Percentiles rank a stretch among this genome's conserved stretches.
Evolutionary conservation across 2,329 filamentous ascomycete genomes (phyloP).

Genomic region (Thyridium curvatum): DNA sequence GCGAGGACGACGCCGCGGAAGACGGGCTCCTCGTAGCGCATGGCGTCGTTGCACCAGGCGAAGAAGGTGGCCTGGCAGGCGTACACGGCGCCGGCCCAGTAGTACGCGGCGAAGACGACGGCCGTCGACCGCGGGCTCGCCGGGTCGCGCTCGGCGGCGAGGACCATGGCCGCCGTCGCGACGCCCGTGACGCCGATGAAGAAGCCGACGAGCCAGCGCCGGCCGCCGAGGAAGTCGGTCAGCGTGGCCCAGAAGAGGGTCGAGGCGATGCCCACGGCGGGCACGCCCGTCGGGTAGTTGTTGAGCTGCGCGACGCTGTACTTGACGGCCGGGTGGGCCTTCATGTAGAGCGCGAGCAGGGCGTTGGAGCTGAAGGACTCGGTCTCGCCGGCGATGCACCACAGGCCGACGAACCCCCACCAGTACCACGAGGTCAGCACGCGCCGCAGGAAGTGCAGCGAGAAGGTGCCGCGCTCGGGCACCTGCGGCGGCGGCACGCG

Average conservation of each 20-base stretch:
- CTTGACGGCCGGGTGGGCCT: conserved; percentile 33
- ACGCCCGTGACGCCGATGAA: conserved; percentile 62
- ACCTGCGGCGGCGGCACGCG: conserved; percentile 28
- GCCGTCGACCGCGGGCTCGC: conserved; percentile 34
- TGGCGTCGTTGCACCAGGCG: conserved; percentile 68
- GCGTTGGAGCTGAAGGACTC: conserved; percentile 65
- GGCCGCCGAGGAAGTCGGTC: conserved; percentile 58
- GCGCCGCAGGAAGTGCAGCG: conserved; percentile 41
- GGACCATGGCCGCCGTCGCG: conserved; percentile 54
- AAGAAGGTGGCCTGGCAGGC: conserved; percentile 71
- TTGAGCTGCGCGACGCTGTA: conserved; percentile 46
- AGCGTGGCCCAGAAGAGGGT: conserved; percentile 65
- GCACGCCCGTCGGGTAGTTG: conserved; percentile 50
- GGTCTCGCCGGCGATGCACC: conserved; percentile 65
- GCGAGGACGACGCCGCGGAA: conserved; percentile 62
- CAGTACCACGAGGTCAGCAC: conserved; percentile 56
- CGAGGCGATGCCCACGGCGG: conserved; percentile 49
- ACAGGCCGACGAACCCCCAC: conserved; percentile 61
- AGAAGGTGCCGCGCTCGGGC: conserved; percentile 27
- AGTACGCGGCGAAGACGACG: conserved; percentile 59
- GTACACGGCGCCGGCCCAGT: conserved; percentile 64
- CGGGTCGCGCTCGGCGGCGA: conserved; percentile 41
- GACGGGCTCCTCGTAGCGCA: conserved; percentile 56
- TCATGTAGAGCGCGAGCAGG: conserved; percentile 44
- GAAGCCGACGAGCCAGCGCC: conserved; percentile 59